Evolutionary conservation across 768 basidiomycete species (phyloP).

Genomic region (Rhizopogon vesiculosus): DNA sequence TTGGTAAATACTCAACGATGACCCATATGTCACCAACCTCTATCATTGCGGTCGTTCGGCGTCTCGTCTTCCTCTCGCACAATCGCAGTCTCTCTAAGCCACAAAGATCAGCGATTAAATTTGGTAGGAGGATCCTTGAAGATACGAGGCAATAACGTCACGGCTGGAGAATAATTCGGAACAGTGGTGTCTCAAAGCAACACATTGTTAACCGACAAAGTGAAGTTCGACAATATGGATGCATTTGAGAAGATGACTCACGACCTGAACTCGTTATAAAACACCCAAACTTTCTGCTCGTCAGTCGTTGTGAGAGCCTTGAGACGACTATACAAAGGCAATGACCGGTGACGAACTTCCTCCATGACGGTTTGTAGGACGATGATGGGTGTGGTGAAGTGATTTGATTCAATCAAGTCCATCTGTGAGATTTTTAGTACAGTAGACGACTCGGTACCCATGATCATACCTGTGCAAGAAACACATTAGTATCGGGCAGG

Average conservation of each 20-base stretch:
- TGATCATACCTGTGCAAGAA: slow-evolving; percentile 73
- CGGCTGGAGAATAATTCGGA: not conserved
- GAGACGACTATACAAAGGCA: slow-evolving; percentile 90
- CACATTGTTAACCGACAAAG: not conserved
- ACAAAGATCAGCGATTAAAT: not conserved
- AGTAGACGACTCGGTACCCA: not conserved
- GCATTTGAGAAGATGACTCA: slow-evolving; percentile 31
- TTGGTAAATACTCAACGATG: not conserved
- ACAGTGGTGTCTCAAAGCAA: not conserved
- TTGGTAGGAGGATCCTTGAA: not conserved
- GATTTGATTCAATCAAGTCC: slow-evolving; percentile 83
- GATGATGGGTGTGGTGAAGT: slow-evolving; percentile 77
- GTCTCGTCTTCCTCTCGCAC: slow-evolving; percentile 73
- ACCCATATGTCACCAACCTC: slow-evolving; percentile 49
- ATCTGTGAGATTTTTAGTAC: slow-evolving; percentile 48
- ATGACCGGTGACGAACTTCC: slow-evolving; percentile 91
- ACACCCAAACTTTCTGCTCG: slow-evolving; percentile 79
- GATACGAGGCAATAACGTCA: not conserved
- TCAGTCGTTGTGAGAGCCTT: slow-evolving; percentile 82
- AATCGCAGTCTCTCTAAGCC: slow-evolving; percentile 70
- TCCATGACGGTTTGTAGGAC: slow-evolving; percentile 94
- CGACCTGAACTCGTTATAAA: slow-evolving; percentile 86
- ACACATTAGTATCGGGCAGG: slow-evolving; percentile 93
- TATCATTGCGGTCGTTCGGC: slow-evolving; percentile 92
- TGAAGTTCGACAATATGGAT: too few species aligned